Evolutionary conservation across 352 stramenopile species (phyloP), one percentile per base, ranked within the genome.

Genomic region (Phytophthora kernoviae): DNA sequence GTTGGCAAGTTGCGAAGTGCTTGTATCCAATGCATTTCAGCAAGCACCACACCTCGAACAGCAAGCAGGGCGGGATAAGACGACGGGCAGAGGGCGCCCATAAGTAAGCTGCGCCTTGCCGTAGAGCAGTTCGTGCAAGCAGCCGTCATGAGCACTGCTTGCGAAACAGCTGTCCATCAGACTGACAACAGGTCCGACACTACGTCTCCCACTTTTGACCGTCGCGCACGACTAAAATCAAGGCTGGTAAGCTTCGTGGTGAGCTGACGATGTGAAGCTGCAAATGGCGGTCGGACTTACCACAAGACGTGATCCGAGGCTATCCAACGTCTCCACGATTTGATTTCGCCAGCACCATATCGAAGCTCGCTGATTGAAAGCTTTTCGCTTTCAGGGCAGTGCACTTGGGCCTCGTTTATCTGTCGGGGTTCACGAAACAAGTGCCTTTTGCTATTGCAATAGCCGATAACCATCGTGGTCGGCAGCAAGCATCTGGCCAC

Each of bases 1-100:
- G 36, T 54, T 30, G 47, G 59, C 41, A 48, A 58, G 39, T 55
- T 61, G 39, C 32, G 18, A 61, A 65, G 42, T 73, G 65, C n/a
- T n/a, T n/a, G n/a, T n/a, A n/a, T 62, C 20, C 14, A 24, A 15
- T 30, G 34, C 46, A 49, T 53, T 36, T 48, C 32, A 26, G 45
- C 45, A 26, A 5, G 36, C 21, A 18, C 15, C 6, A 32, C 22
- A 22, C 2, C 18, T 21, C 62, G 57, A 65, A 66, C 62, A 70
- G 61, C 61, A 70, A 65, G 27, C 20, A 30, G 18, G 17, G 15
- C 33, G 24, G 15, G 61, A 70, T 65, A 70, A 70, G 61, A 70
- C 26, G 55, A 65, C 61, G 44, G 56, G 61, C 47, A 65, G 41
- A 41, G 49, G 27, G 47, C 58, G 41, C 46, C 30, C 20, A 22